Conservation (phyloP, 208 protist species). For the Crithidia fasciculata region DNA sequence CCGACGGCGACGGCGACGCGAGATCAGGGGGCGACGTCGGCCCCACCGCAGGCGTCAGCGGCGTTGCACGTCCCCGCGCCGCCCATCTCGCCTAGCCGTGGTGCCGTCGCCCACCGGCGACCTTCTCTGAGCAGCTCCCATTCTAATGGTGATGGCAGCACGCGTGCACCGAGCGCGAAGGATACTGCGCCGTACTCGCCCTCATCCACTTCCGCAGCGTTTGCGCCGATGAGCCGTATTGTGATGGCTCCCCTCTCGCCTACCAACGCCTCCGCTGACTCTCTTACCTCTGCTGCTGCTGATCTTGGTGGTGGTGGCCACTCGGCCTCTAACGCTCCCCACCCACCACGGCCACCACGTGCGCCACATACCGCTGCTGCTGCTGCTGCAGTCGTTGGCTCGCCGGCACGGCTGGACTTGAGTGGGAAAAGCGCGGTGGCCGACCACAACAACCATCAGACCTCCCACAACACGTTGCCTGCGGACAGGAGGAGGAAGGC, state of each 20-base stretch:
- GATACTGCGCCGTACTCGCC: neutral
- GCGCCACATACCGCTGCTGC: neutral
- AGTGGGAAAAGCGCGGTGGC: too few relatives aligned
- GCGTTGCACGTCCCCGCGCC: constrained; percentile 6
- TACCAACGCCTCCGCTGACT: neutral
- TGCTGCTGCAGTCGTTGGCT: too few relatives aligned
- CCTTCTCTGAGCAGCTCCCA: neutral
- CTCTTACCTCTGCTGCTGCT: neutral
- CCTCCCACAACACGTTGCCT: too few relatives aligned
- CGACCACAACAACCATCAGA: too few relatives aligned
- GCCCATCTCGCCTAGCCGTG: neutral
- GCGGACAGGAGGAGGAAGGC: neutral
- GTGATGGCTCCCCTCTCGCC: constrained; percentile 8
- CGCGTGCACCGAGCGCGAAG: neutral
- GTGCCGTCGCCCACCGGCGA: neutral
- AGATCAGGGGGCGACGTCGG: too few relatives aligned
- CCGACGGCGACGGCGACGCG: neutral
- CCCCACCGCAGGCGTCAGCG: neutral
- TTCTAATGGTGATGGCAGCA: neutral
- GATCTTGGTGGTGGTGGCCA: neutral
- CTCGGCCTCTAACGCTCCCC: neutral
- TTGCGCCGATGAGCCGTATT: neutral
- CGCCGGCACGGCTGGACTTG: too few relatives aligned
- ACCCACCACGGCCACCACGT: constrained; percentile 2
- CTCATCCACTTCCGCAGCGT: neutral